Percentiles rank a stretch among this genome's conserved stretches.
phyloP scores from a whole-genome alignment of 148 eudicot genomes.

The Rhododendron kiyosumense region DNA sequence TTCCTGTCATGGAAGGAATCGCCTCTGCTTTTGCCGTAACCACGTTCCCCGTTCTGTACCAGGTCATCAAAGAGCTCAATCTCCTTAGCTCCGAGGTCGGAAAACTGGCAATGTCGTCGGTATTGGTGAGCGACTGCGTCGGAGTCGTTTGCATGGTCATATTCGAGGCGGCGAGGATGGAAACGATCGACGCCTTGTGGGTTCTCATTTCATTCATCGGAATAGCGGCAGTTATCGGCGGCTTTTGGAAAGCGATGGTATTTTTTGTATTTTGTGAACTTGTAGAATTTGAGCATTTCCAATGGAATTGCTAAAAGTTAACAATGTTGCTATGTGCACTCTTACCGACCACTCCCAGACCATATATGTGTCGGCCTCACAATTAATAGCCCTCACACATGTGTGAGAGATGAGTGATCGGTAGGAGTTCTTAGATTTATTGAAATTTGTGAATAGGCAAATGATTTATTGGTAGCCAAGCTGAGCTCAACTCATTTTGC shows the following conservation, averaged over 20 bases:
- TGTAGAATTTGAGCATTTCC: not conserved
- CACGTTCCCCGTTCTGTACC: constrained; percentile 62
- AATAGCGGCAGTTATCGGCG: constrained; percentile 22
- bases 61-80: constrained; percentile 57
- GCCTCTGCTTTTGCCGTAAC: constrained; percentile 44
- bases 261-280: not conserved
- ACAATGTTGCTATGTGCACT: too few relatives aligned
- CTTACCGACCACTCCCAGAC: too few relatives aligned
- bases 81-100: constrained; percentile 82
- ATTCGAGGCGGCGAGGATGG: constrained; percentile 65
- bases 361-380: too few relatives aligned
- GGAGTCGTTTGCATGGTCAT: constrained; percentile 39
- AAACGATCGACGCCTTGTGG: constrained; percentile 30
- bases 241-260: constrained; percentile 31
- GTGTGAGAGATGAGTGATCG: too few relatives aligned
- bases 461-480: too few relatives aligned
- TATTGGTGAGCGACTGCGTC: constrained; percentile 45
- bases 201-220: constrained; percentile 19
- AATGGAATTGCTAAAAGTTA: too few relatives aligned
- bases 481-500: too few relatives aligned
- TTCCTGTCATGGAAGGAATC: constrained; percentile 50
- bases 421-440: too few relatives aligned
- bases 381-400: too few relatives aligned
- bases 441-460: too few relatives aligned
- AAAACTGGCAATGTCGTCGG: constrained; percentile 49